Evolutionary conservation across 345 rosid species (phyloP), one percentile per base, ranked within the genome.

Genomic region (Physaria fendleri): DNA sequence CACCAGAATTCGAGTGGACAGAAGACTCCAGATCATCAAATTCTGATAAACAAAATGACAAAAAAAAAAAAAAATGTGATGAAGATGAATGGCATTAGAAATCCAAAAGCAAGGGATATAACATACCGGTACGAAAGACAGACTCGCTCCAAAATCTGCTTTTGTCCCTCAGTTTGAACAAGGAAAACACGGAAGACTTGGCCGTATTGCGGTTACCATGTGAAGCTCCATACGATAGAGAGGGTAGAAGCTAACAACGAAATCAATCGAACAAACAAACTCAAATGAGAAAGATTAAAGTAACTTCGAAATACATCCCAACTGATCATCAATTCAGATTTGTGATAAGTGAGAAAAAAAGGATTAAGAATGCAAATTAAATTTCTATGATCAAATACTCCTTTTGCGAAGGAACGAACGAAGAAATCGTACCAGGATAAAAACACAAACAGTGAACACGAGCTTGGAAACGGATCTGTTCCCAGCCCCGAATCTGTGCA

Each of bases 61-160:
- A 15, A 41, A 35, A 2, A 24, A 59, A 6, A 14, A 17, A 24
- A 42, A 15, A 41, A 2, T 21, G 67, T 18, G 22, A 49, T 9
- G 23, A 21, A 28, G 16, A 44, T n/a, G 22, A 68, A 43, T 2
- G 14, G 14, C 32, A 34, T 3, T 24, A 5, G 5, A 25, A 64
- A 35, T 30, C 59, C 42, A 29, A 33, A 46, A 53, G 16, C 14
- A 56, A 34, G 2, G 46, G 23, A 55, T 1, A 48, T 44, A 55
- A 39, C 53, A 23, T 78, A 71, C 96, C 89, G 13, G 65, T 71
- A 32, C 82, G 95, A 38, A 93, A 74, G 37, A 89, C 89, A 69
- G 88, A 63, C 76, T 93, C 97, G 48, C 87, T 89, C 99, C 99
- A 93, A 66, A 83, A 93, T 71, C 79, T 81, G 78, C 92, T 93